A percentile compares a stretch with the other conserved stretches of the same genome.
Conservation (phyloP, 1,284 basidiomycete genomes). For the Ceratobasidium sp. region DNA sequence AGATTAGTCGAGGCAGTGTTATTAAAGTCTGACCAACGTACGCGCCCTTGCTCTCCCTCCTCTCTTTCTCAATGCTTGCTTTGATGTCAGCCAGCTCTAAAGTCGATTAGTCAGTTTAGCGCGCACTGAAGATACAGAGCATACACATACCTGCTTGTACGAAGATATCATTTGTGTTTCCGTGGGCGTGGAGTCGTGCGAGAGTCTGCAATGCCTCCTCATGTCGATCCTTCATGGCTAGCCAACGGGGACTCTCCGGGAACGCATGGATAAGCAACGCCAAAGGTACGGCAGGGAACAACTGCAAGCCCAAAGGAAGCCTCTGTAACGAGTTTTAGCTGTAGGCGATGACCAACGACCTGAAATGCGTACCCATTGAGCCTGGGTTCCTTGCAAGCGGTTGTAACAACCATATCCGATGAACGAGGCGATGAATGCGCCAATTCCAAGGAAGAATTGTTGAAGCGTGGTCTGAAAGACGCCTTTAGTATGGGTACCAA, state of each 20-base stretch:
- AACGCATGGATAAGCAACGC: conserved; percentile 61
- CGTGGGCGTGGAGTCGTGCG: conserved; percentile 60
- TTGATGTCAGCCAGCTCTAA: conserved; percentile 53
- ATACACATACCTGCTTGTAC: conserved; percentile 39
- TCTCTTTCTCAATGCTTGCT: conserved; percentile 47
- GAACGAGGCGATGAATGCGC: conserved; percentile 53
- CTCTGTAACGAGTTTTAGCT: conserved; percentile 11
- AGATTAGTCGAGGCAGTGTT: conserved; percentile 42
- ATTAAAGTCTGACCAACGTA: conserved; percentile 6
- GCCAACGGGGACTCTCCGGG: conserved; percentile 64
- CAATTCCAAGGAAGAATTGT: conserved; percentile 61
- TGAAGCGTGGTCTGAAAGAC: conserved; percentile 58
- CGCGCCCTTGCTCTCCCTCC: conserved; percentile 22
- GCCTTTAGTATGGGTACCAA: neutral
- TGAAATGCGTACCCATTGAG: conserved; percentile 21
- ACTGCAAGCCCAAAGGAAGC: conserved; percentile 49
- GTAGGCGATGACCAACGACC: neutral
- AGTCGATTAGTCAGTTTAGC: conserved; percentile 51
- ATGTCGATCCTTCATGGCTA: conserved; percentile 62
- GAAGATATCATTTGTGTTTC: conserved; percentile 55
- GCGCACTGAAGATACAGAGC: neutral
- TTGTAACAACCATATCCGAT: conserved; percentile 53
- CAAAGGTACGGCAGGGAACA: conserved; percentile 60
- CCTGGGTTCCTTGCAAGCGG: conserved; percentile 1
- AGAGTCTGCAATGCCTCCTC: conserved; percentile 56